Percentiles rank a stretch among this genome's conserved stretches.
Evolutionary conservation across 305 asterid genomes (phyloP).

Genomic region (Coffea humblotiana): DNA sequence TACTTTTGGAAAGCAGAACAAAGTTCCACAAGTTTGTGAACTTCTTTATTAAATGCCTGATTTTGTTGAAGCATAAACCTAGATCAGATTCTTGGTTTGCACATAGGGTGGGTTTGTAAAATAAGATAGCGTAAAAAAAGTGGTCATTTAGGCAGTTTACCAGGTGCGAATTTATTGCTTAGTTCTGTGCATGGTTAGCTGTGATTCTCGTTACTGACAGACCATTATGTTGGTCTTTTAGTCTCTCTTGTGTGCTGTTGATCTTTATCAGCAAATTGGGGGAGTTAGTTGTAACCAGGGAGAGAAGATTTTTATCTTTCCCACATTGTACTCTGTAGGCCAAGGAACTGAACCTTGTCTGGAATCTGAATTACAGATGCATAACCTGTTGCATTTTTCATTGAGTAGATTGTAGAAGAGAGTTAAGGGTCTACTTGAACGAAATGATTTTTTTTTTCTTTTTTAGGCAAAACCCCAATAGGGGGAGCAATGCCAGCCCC

Average conservation of each 20-base stretch:
- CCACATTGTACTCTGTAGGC: not conserved
- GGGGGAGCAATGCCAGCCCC: too few relatives aligned
- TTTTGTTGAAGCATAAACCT: not conserved
- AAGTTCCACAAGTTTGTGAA: slow-evolving; percentile 88
- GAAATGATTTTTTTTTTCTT: too few relatives aligned
- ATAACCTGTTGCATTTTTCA: slow-evolving; percentile 2
- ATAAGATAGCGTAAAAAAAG: not conserved
- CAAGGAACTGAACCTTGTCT: not conserved
- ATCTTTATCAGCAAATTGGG: not conserved
- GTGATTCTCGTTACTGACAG: not conserved
- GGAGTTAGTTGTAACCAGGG: not conserved
- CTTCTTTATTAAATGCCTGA: not conserved
- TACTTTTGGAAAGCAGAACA: slow-evolving; percentile 68
- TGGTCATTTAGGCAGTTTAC: not conserved
- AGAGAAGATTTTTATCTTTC: not conserved
- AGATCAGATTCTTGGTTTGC: not conserved
- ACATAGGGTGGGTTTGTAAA: not conserved
- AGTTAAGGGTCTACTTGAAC: not conserved
- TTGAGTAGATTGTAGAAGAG: not conserved
- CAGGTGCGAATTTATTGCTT: too few relatives aligned
- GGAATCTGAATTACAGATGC: not conserved
- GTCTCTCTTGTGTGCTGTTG: not conserved
- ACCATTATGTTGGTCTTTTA: not conserved
- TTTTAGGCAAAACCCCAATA: too few relatives aligned
- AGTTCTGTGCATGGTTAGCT: not conserved